A percentile compares a stretch with the other conserved stretches of the same genome.
Conservation (phyloP, 2,329 filamentous ascomycete species). For the Purpureocillium lavendulum region DNA sequence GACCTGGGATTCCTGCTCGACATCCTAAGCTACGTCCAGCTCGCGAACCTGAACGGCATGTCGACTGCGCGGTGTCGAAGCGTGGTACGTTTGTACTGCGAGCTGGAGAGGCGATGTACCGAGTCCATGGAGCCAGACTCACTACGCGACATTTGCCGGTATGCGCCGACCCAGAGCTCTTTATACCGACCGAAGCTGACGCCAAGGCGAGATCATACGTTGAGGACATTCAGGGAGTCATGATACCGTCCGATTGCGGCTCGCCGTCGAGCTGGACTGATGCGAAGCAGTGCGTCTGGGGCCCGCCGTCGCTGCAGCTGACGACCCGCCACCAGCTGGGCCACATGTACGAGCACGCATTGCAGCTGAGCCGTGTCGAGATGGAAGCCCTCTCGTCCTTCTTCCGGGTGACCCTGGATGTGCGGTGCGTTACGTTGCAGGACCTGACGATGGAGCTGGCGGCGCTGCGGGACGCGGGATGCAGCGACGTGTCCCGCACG, state of each 20-base stretch:
- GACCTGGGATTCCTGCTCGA: constrained; percentile 6
- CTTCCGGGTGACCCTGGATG: constrained; percentile 2
- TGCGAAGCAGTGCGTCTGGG: constrained; percentile 2
- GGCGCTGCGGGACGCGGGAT: constrained; percentile 1
- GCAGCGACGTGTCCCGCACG: neutral
- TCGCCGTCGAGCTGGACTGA: constrained; percentile 2
- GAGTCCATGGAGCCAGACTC: constrained; percentile 3
- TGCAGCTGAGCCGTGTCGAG: neutral
- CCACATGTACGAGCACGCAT: constrained; percentile 1
- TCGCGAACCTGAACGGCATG: constrained; percentile 5
- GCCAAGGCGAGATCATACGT: constrained; percentile 1
- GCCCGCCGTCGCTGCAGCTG: neutral
- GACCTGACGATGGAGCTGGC: constrained; percentile 1
- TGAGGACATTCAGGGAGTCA: constrained; percentile 6
- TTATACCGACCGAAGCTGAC: too few relatives aligned
- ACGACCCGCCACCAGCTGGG: constrained; percentile 2
- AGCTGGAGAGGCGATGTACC: constrained; percentile 3
- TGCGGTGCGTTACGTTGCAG: neutral
- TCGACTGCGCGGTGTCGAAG: constrained; percentile 2
- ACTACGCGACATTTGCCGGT: constrained; percentile 6
- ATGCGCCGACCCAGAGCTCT: neutral
- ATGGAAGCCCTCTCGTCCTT: constrained; percentile 1
- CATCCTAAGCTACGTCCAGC: constrained; percentile 5
- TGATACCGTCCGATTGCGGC: neutral
- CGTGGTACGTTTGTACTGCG: constrained; percentile 5